Evolutionary conservation across 805 yeast species (phyloP).

Genomic region (Candida qinlingensis): DNA sequence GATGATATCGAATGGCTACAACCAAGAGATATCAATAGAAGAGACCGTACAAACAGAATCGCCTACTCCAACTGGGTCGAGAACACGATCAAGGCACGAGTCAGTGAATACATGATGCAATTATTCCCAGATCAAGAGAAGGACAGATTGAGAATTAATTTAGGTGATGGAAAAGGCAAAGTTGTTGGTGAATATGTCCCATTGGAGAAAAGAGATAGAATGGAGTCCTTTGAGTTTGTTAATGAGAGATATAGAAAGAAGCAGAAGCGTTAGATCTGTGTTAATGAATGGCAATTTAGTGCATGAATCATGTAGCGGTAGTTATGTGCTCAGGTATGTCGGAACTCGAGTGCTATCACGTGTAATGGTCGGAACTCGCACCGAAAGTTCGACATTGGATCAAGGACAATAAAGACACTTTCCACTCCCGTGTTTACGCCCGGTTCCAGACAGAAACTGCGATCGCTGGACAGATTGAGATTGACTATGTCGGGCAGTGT

Average conservation of each 20-base stretch:
- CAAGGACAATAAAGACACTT: too few relatives aligned
- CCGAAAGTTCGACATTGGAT: too few relatives aligned
- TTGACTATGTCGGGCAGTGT: background rate
- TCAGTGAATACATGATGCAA: constrained; percentile 32
- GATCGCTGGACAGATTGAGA: background rate
- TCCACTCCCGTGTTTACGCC: background rate
- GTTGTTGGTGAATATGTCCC: constrained; percentile 53
- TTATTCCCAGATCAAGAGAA: constrained; percentile 15
- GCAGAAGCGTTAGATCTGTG: constrained; percentile 1
- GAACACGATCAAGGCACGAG: constrained; percentile 47
- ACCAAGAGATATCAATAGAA: constrained; percentile 30
- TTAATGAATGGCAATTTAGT: too few relatives aligned
- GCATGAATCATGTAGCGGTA: background rate
- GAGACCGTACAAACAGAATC: constrained; percentile 36
- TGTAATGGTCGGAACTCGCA: too few relatives aligned
- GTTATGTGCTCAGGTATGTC: background rate
- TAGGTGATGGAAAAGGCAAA: constrained; percentile 78
- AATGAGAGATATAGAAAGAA: constrained; percentile 55
- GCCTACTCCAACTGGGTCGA: constrained; percentile 52
- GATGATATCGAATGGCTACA: constrained; percentile 62
- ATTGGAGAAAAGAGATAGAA: constrained; percentile 46
- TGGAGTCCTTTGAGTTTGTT: constrained; percentile 62
- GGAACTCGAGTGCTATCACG: too few relatives aligned
- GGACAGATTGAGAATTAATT: constrained; percentile 35
- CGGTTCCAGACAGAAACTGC: background rate